Conservation (phyloP, 805 yeast genomes). For the Lipomyces spencermartinsiae region DNA sequence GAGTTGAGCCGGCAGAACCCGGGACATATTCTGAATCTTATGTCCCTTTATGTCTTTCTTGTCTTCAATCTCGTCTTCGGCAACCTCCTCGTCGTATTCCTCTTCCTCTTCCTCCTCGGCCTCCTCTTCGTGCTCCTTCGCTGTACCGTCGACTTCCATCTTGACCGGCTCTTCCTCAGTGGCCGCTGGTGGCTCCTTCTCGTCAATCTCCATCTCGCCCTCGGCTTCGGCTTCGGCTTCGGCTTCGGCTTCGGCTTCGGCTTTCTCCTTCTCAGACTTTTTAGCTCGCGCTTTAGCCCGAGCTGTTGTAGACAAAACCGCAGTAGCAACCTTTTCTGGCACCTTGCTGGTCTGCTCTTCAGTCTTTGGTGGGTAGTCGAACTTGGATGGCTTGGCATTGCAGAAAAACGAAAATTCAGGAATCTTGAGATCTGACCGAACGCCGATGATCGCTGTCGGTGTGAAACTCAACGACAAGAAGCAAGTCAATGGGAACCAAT, state of each 20-base stretch:
- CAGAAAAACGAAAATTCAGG: constrained; percentile 85
- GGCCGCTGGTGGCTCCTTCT: constrained; percentile 30
- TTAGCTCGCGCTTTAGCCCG: constrained; percentile 93
- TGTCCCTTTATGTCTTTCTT: constrained; percentile 70
- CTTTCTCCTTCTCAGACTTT: constrained; percentile 62
- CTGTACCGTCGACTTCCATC: constrained; percentile 38
- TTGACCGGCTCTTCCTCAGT: constrained; percentile 36
- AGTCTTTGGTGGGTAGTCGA: constrained; percentile 87
- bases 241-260: constrained; percentile 55
- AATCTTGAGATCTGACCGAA: constrained; percentile 80
- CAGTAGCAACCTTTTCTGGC: constrained; percentile 88
- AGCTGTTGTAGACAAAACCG: constrained; percentile 91
- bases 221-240: no score
- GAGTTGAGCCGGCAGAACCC: constrained; percentile 89
- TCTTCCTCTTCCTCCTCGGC: constrained; percentile 48
- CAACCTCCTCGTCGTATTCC: constrained; percentile 38
- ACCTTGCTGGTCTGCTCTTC: constrained; percentile 81
- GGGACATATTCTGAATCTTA: constrained; percentile 75
- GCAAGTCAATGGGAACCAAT: constrained; percentile 97
- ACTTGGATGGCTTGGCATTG: constrained; percentile 77
- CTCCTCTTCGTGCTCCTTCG: constrained; percentile 42
- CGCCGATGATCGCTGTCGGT: constrained; percentile 90
- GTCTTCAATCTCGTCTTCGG: constrained; percentile 48
- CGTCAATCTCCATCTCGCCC: constrained; percentile 54
- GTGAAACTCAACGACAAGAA: constrained; percentile 89